Evolutionary conservation across 768 basidiomycete species (phyloP).

Genomic region (Suillus lakei): DNA sequence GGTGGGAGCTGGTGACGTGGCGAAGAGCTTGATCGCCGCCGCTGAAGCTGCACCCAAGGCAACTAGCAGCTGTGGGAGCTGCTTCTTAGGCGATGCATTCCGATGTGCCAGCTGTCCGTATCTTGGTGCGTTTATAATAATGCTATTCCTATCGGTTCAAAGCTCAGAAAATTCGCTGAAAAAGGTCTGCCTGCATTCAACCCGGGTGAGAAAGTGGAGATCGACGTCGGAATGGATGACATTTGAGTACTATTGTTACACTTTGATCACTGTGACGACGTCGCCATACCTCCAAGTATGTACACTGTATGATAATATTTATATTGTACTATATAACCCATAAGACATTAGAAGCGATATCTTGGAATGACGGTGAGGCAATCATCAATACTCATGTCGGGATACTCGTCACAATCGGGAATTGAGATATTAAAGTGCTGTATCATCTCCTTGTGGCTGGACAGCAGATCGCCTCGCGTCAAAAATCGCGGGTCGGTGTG

Average conservation of each 20-base stretch:
- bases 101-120: constrained; percentile 96
- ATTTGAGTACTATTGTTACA: constrained; percentile 47
- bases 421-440: neutral
- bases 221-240: constrained; percentile 88
- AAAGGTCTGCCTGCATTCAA: constrained; percentile 96
- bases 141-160: constrained; percentile 11
- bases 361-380: neutral
- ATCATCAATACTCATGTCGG: neutral
- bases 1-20: constrained; percentile 57
- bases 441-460: neutral
- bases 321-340: constrained; percentile 1
- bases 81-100: constrained; percentile 98
- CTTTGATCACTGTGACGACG: neutral
- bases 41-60: constrained; percentile 81
- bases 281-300: neutral
- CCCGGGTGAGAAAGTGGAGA: constrained; percentile 97
- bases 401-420: neutral
- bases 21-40: constrained; percentile 67
- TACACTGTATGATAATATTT: constrained; percentile 1
- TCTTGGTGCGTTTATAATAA: constrained; percentile 66
- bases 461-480: neutral
- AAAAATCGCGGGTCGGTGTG: neutral
- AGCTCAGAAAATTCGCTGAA: constrained; percentile 14
- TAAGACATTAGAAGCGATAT: neutral
- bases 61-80: constrained; percentile 96